These are phyloP conservation scores for Colletotrichum tropicale DNA, from an alignment of 2,329 filamentous ascomycete genomes.

Conservation along the genomic window DNA sequence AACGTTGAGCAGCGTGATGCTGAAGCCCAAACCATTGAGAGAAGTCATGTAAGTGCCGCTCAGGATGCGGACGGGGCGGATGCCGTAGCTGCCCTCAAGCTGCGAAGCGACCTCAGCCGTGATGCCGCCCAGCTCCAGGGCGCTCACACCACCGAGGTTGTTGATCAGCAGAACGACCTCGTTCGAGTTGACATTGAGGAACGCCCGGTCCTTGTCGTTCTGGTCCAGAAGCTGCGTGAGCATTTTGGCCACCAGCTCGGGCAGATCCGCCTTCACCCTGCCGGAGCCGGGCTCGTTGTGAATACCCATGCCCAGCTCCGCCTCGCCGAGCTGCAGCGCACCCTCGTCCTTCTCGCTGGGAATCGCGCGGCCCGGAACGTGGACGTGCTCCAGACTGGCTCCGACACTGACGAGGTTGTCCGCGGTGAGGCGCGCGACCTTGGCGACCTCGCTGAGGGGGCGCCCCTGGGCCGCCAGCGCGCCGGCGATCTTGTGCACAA, in stretches of 20 bases:
- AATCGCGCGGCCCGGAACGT: conserved; percentile 78
- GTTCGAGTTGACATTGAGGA: conserved; percentile 64
- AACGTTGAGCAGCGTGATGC: conserved; percentile 72
- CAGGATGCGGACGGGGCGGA: conserved; percentile 68
- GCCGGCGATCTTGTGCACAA: conserved; percentile 90
- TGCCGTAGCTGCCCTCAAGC: conserved; percentile 59
- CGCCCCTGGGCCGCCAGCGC: conserved; percentile 77
- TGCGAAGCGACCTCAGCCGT: conserved; percentile 71
- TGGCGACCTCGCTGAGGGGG: conserved; percentile 72
- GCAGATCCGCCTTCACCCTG: conserved; percentile 55
- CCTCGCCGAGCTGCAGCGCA: conserved; percentile 57
- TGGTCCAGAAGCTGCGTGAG: conserved; percentile 71
- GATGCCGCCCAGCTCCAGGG: conserved; percentile 75
- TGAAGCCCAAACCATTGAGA: conserved; percentile 78
- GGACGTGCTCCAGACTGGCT: conserved; percentile 87
- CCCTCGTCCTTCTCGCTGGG: conserved; percentile 53
- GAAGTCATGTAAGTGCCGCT: conserved; percentile 80
- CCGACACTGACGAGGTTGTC: conserved; percentile 85
- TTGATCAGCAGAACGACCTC: conserved; percentile 76
- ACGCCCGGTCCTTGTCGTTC: conserved; percentile 72
- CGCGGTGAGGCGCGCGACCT: conserved; percentile 73
- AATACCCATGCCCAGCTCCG: conserved; percentile 78
- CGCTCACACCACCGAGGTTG: conserved; percentile 76
- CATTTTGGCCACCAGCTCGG: conserved; percentile 67
- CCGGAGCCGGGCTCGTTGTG: conserved; percentile 72